A percentile compares a stretch with the other conserved stretches of the same genome.
phyloP scores from a whole-genome alignment of 768 basidiomycete genomes.

The Saitozyma sp. region DNA sequence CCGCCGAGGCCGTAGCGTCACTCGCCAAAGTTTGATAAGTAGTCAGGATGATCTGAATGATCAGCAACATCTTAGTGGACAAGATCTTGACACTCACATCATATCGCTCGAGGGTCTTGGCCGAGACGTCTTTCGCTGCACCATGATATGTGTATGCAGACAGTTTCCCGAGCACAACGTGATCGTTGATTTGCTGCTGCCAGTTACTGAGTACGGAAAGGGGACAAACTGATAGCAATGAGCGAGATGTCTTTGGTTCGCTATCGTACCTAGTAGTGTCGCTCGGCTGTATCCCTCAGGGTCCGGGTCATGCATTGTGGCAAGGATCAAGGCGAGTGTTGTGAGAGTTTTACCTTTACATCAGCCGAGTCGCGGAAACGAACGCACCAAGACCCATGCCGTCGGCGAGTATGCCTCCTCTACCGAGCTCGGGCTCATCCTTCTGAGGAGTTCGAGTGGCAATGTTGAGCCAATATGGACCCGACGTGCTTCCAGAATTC shows the following conservation, averaged over 20 bases:
- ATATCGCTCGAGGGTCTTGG: conserved; percentile 24
- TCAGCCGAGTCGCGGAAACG: conserved; percentile 6
- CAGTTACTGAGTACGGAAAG: conserved; percentile 47
- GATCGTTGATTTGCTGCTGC: conserved; percentile 44
- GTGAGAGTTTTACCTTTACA: conserved; percentile 80
- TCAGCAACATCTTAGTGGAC: conserved; percentile 1
- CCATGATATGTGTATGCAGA: conserved; percentile 41
- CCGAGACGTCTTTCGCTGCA: conserved; percentile 18
- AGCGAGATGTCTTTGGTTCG: neutral
- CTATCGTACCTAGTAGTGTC: conserved; percentile 72
- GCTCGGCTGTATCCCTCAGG: conserved; percentile 60
- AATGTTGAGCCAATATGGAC: conserved; percentile 71
- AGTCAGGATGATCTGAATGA: conserved; percentile 36
- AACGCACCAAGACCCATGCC: conserved; percentile 72
- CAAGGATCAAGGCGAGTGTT: conserved; percentile 76
- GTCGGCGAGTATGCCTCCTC: conserved; percentile 85
- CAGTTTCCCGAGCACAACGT: conserved; percentile 30
- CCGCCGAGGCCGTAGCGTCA: conserved; percentile 1
- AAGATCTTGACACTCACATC: conserved; percentile 29
- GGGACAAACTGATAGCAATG: conserved; percentile 31
- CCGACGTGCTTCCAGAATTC: neutral
- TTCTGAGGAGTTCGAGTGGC: conserved; percentile 77
- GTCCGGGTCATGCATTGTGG: conserved; percentile 69
- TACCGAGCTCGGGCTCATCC: conserved; percentile 64
- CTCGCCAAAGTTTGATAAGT: conserved; percentile 38